Evolutionary conservation across 495 filamentous ascomycete species (phyloP).

Genomic region (Aspergillus olivimuriae): DNA sequence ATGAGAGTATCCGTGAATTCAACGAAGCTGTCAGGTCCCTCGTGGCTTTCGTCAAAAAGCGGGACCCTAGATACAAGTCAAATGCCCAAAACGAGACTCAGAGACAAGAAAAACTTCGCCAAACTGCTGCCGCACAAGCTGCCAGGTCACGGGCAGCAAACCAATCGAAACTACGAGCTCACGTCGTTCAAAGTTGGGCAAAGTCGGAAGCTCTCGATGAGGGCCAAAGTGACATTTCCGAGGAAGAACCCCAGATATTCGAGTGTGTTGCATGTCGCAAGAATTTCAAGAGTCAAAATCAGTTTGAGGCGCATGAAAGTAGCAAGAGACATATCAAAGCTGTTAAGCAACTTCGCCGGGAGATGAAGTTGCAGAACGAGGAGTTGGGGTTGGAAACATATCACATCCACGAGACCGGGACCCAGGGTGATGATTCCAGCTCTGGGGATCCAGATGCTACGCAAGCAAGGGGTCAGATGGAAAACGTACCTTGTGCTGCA

Average conservation of each 20-base stretch:
- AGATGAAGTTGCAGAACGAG: constrained; percentile 76
- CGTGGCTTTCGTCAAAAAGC: constrained; percentile 85
- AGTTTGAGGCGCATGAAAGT: constrained; percentile 88
- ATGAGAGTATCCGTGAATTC: constrained; percentile 78
- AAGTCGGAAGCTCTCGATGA: constrained; percentile 48
- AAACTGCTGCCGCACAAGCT: constrained; percentile 77
- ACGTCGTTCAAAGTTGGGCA: constrained; percentile 73
- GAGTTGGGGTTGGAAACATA: constrained; percentile 23
- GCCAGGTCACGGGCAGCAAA: constrained; percentile 76
- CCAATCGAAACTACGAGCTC: constrained; percentile 59
- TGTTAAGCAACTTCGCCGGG: constrained; percentile 65
- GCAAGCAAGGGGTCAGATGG: no score
- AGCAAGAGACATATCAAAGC: constrained; percentile 93
- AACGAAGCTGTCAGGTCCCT: constrained; percentile 88
- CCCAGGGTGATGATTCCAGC: no score
- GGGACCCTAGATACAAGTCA: constrained; percentile 74
- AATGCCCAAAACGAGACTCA: constrained; percentile 71
- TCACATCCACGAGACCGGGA: not conserved
- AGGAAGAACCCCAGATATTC: constrained; percentile 51
- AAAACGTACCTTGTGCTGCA: no score
- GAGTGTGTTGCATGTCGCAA: constrained; percentile 93
- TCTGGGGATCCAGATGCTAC: no score
- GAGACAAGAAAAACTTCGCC: constrained; percentile 70
- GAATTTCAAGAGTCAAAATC: constrained; percentile 87
- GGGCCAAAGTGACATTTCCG: constrained; percentile 52